Evolutionary conservation across 1,139 yeast genomes (phyloP).

Genomic region (Protomyces gravidus): DNA sequence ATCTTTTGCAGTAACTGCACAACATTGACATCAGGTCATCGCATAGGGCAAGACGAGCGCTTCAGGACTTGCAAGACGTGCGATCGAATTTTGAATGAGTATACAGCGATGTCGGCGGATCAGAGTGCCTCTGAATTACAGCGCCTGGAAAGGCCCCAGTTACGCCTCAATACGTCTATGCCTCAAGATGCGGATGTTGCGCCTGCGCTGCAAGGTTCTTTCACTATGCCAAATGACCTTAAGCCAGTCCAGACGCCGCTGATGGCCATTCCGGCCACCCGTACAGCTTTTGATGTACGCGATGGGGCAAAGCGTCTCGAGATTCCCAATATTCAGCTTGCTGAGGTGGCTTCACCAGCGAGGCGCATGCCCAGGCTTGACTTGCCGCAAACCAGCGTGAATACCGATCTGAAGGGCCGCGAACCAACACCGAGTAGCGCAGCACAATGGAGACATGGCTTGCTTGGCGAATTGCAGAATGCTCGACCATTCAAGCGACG

Average conservation of each 20-base stretch:
- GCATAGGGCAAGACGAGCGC: slow-evolving; percentile 63
- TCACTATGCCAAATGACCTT: slow-evolving; percentile 6
- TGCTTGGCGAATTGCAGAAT: background rate
- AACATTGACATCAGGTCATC: slow-evolving; percentile 65
- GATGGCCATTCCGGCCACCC: slow-evolving; percentile 77
- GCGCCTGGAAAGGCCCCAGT: background rate
- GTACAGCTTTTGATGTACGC: slow-evolving; percentile 15
- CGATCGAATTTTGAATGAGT: slow-evolving; percentile 55
- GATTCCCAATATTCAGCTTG: background rate
- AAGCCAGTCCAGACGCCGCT: slow-evolving; percentile 29
- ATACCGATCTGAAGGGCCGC: background rate
- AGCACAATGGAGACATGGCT: background rate
- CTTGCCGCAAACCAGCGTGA: background rate
- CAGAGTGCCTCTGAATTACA: background rate
- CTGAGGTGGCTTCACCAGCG: background rate
- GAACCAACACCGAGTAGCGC: background rate
- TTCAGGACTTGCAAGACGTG: slow-evolving; percentile 80
- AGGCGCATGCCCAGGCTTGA: background rate
- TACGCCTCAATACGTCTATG: background rate
- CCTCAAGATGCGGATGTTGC: background rate
- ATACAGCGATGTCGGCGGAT: slow-evolving; percentile 38
- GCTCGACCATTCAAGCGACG: background rate
- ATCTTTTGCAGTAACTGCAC: slow-evolving; percentile 91
- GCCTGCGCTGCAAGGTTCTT: slow-evolving; percentile 7
- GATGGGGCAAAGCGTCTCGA: background rate